phyloP scores from a whole-genome alignment of 1,284 basidiomycete genomes.

The Retiboletus fuscus region DNA sequence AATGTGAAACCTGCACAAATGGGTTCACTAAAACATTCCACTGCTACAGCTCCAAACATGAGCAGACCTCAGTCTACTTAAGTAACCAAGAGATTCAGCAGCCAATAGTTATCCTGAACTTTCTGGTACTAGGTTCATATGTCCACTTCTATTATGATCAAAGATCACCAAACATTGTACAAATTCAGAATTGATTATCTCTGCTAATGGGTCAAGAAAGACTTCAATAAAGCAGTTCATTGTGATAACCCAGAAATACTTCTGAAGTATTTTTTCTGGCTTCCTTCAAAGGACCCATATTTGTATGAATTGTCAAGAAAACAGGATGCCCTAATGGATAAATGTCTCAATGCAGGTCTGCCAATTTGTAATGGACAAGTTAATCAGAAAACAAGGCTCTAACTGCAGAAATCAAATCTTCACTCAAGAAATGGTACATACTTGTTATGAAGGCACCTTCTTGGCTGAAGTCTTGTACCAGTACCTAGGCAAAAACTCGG shows the following conservation, averaged over 20 bases:
- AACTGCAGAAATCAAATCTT: not conserved
- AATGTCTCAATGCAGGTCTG: not conserved
- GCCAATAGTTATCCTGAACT: slow-evolving; percentile 6
- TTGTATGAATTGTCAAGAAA: not conserved
- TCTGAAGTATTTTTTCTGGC: not conserved
- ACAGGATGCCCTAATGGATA: not conserved
- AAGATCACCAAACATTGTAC: not conserved
- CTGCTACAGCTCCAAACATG: not conserved
- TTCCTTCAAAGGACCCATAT: not conserved
- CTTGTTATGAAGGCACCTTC: not conserved
- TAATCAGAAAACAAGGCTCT: not conserved
- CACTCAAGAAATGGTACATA: not conserved
- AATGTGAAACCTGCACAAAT: not conserved
- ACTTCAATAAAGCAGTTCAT: not conserved
- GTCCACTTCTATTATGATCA: not conserved
- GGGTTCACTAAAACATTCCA: slow-evolving; percentile 1
- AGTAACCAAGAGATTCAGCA: slow-evolving; percentile 3
- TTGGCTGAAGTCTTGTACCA: not conserved
- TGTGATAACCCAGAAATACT: not conserved
- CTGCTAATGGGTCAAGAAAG: not conserved
- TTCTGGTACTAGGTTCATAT: not conserved
- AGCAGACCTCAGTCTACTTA: not conserved
- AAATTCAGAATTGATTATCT: not conserved
- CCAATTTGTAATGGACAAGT: not conserved
- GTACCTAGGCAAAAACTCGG: not conserved